Conservation (phyloP, 495 filamentous ascomycete genomes). For the Copromyces sp. region DNA sequence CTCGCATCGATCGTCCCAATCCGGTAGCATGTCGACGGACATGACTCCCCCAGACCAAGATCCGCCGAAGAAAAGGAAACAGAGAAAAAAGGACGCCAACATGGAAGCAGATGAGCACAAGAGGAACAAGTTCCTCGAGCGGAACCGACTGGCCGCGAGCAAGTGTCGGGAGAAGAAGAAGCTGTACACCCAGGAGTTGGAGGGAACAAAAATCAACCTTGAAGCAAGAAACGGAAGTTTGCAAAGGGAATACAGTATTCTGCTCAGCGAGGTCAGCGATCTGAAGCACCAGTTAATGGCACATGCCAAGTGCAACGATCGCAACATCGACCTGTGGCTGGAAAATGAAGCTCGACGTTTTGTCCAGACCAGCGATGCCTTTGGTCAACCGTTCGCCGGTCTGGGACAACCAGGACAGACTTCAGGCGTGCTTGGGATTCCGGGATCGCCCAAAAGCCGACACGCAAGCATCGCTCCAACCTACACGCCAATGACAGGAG, state of each 20-base stretch:
- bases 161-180: conserved; percentile 89
- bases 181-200: conserved; percentile 53
- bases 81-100: conserved; percentile 5
- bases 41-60: conserved; percentile 17
- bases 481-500: conserved; percentile 9
- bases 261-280: conserved; percentile 38
- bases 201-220: conserved; percentile 34
- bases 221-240: conserved; percentile 27
- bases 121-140: conserved; percentile 52
- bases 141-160: conserved; percentile 73
- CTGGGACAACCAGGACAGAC: conserved; percentile 4
- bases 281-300: conserved; percentile 49
- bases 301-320: conserved; percentile 49
- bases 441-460: conserved; percentile 11
- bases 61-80: conserved; percentile 11
- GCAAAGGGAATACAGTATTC: conserved; percentile 27
- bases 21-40: conserved; percentile 12
- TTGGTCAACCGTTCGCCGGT: conserved; percentile 20
- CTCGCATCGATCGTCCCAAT: conserved; percentile 13
- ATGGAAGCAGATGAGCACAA: conserved; percentile 19
- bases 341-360: conserved; percentile 33
- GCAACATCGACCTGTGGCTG: conserved; percentile 38
- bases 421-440: neutral
- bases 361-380: conserved; percentile 25
- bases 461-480: conserved; percentile 15